Evolutionary conservation across 306 rosid species (phyloP).

Genomic region (Casuarina equisetifolia): DNA sequence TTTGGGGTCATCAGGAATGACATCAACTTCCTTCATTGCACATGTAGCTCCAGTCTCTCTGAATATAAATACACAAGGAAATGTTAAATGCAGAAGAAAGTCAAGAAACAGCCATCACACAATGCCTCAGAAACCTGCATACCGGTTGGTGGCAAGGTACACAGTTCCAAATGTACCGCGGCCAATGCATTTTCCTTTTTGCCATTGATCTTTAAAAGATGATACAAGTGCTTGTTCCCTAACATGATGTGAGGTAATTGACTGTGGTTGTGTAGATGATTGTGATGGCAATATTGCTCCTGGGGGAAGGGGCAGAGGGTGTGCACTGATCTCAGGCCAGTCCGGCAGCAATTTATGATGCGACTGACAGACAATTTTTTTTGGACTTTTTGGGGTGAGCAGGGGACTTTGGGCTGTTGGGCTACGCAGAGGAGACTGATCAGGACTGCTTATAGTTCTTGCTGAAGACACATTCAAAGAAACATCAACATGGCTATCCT

Average conservation of each 20-base stretch:
- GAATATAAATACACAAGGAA: conserved; percentile 22
- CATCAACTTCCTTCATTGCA: conserved; percentile 98
- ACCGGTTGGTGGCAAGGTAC: conserved; percentile 86
- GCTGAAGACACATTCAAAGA: conserved; percentile 31
- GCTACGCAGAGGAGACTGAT: conserved; percentile 55
- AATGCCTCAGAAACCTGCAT: conserved; percentile 22
- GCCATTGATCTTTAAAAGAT: conserved; percentile 81
- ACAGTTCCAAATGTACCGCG: conserved; percentile 98
- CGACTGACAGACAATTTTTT: conserved; percentile 27
- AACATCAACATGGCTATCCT: conserved; percentile 26
- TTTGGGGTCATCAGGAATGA: conserved; percentile 86
- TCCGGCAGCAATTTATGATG: conserved; percentile 33
- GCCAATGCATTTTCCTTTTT: conserved; percentile 92
- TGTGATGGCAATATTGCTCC: conserved; percentile 39
- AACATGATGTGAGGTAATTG: conserved; percentile 26
- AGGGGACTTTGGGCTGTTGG: conserved; percentile 34
- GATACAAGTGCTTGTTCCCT: conserved; percentile 33
- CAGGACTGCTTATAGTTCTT: conserved; percentile 46
- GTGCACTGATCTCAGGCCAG: conserved; percentile 60
- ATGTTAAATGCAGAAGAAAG: conserved; percentile 10
- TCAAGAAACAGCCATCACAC: conserved; percentile 19
- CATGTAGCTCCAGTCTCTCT: conserved; percentile 94
- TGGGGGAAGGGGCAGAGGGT: conserved; percentile 93
- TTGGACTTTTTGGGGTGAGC: conserved; percentile 37
- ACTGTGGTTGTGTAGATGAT: conserved; percentile 35